These are phyloP conservation scores for Alternaria sp. DNA, from an alignment of 2,329 filamentous ascomycete species.

Conservation along the genomic window DNA sequence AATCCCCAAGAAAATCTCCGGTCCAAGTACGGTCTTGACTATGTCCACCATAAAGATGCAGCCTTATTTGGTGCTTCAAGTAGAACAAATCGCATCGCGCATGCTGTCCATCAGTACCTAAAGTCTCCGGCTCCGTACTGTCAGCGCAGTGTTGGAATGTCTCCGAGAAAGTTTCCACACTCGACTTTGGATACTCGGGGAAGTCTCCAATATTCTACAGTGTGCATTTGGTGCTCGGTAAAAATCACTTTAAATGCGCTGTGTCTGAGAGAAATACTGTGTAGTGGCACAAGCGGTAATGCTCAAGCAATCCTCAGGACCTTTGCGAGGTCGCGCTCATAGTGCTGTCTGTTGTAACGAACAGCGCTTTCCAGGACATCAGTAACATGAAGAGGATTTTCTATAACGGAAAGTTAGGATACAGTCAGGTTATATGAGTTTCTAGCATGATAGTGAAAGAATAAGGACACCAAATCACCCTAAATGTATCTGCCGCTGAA, in stretches of 20 bases:
- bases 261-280: not conserved
- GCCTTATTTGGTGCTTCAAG: not conserved
- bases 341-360: not conserved
- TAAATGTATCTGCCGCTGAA: too few relatives aligned
- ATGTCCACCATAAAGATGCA: not conserved
- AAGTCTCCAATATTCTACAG: not conserved
- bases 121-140: not conserved
- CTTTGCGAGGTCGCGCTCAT: not conserved
- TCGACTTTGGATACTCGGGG: not conserved
- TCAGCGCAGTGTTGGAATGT: not conserved
- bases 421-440: too few relatives aligned
- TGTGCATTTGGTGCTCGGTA: not conserved
- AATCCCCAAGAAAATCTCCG: not conserved
- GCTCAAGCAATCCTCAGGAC: not conserved
- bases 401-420: too few relatives aligned
- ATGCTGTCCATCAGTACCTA: not conserved
- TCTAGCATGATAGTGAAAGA: too few relatives aligned
- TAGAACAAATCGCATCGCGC: not conserved
- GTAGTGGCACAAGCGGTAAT: not conserved
- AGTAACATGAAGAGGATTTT: not conserved
- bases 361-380: not conserved
- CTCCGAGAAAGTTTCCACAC: constrained; percentile 3
- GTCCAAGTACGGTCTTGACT: not conserved
- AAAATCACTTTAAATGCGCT: too few relatives aligned
- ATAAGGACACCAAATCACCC: too few relatives aligned